Evolutionary conservation across 2,329 filamentous ascomycete species (phyloP).

Genomic region (Fusarium brachygibbosum): DNA sequence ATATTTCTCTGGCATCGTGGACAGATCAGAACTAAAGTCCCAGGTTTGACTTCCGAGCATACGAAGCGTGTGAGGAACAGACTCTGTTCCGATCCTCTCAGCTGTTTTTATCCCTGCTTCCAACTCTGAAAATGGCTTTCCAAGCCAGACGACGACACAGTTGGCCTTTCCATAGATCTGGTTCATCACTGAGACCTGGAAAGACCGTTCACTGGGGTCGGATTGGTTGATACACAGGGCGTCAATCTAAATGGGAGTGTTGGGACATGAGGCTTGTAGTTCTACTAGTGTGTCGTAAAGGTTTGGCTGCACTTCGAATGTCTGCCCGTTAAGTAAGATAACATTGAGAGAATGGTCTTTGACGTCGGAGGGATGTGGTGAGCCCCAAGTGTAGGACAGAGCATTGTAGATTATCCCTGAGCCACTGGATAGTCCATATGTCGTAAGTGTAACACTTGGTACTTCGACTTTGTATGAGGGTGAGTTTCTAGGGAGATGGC

Average conservation of each 20-base stretch:
- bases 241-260: conserved; percentile 6
- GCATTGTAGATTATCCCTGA: background rate
- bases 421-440: background rate
- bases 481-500: accelerated
- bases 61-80: background rate
- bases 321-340: background rate
- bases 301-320: background rate
- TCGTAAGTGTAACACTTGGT: background rate
- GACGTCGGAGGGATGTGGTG: accelerated
- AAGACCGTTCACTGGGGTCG: background rate
- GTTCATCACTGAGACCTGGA: background rate
- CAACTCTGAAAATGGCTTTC: background rate
- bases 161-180: conserved; percentile 14
- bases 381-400: conserved; percentile 18
- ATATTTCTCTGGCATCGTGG: background rate
- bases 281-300: background rate
- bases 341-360: accelerated
- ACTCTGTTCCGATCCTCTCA: background rate
- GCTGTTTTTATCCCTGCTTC: background rate
- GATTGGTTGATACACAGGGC: conserved; percentile 19
- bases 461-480: accelerated
- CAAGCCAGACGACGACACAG: conserved; percentile 10
- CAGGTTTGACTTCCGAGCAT: conserved; percentile 2
- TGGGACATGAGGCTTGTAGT: background rate
- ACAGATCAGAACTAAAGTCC: background rate